A percentile compares a stretch with the other conserved stretches of the same genome.
Evolutionary conservation across 495 filamentous ascomycete genomes (phyloP).

Genomic region (Immersiella caudata): DNA sequence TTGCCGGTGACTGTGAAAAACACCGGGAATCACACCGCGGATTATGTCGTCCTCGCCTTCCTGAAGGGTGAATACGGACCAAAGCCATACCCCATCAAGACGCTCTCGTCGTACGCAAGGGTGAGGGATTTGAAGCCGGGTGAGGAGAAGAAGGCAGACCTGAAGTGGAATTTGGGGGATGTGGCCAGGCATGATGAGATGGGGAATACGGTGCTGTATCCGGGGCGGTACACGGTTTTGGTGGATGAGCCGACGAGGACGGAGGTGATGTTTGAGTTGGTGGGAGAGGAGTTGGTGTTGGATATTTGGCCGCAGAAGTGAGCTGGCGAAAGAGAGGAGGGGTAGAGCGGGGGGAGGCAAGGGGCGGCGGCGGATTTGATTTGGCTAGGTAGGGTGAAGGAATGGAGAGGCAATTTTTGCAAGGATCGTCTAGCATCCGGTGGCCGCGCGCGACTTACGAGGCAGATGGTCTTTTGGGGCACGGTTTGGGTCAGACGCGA

Average conservation of each 20-base stretch:
- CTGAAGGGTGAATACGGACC: slow-evolving; percentile 59
- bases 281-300: slow-evolving; percentile 9
- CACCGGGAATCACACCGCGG: slow-evolving; percentile 53
- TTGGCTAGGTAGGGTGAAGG: too few relatives aligned
- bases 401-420: too few relatives aligned
- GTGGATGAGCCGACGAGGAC: slow-evolving; percentile 12
- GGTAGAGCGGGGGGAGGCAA: too few relatives aligned
- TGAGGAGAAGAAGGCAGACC: slow-evolving; percentile 37
- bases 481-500: too few relatives aligned
- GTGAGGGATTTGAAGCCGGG: slow-evolving; percentile 49
- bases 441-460: too few relatives aligned
- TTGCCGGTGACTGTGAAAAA: slow-evolving; percentile 48
- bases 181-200: slow-evolving; percentile 57
- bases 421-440: too few relatives aligned
- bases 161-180: slow-evolving; percentile 58
- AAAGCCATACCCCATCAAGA: slow-evolving; percentile 62
- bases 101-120: slow-evolving; percentile 60
- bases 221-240: slow-evolving; percentile 56
- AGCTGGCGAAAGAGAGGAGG: too few relatives aligned
- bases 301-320: slow-evolving; percentile 13
- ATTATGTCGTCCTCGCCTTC: slow-evolving; percentile 62
- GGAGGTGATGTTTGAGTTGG: neutral
- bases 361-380: too few relatives aligned
- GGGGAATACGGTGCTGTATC: slow-evolving; percentile 64
- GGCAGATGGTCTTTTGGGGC: too few relatives aligned